phyloP scores from a whole-genome alignment of 148 eudicot species.

The Linanthus parryae region DNA sequence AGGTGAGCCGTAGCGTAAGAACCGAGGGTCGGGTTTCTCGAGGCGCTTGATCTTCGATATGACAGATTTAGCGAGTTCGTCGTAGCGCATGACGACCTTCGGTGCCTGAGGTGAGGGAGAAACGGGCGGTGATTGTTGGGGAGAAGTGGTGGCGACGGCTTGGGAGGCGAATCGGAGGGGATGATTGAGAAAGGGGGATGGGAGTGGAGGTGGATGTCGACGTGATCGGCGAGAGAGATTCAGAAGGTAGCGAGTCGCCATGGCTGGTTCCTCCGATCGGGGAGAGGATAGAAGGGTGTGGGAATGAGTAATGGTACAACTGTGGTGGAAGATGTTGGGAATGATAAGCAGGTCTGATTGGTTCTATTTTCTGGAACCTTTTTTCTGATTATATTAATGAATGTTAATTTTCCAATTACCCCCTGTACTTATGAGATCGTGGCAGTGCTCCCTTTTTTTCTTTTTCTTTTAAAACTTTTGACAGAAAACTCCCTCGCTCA shows the following conservation, averaged over 20 bases:
- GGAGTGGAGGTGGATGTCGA: not conserved
- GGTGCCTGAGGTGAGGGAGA: too few relatives aligned
- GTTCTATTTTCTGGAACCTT: too few relatives aligned
- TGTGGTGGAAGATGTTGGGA: too few relatives aligned
- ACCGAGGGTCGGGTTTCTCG: slow-evolving; percentile 27
- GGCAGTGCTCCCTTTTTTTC: too few relatives aligned
- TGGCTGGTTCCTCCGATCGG: not conserved
- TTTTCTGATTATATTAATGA: too few relatives aligned
- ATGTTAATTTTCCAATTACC: too few relatives aligned
- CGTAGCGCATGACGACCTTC: slow-evolving; percentile 31
- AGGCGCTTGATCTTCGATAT: slow-evolving; percentile 34
- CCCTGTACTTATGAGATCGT: too few relatives aligned
- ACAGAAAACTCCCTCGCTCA: too few relatives aligned
- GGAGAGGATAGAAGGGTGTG: not conserved
- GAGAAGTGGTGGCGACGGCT: slow-evolving; percentile 1
- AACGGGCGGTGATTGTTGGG: slow-evolving; percentile 13
- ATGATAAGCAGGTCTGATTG: too few relatives aligned
- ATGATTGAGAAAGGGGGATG: not conserved
- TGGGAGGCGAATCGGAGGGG: slow-evolving; percentile 17
- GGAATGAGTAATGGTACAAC: too few relatives aligned
- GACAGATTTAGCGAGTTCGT: slow-evolving; percentile 26
- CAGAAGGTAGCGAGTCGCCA: slow-evolving; percentile 9
- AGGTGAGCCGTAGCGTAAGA: slow-evolving; percentile 34
- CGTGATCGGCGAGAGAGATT: slow-evolving; percentile 1
- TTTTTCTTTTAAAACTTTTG: too few relatives aligned